phyloP scores from a whole-genome alignment of 768 basidiomycete species.

The Calvatia gigantea region DNA sequence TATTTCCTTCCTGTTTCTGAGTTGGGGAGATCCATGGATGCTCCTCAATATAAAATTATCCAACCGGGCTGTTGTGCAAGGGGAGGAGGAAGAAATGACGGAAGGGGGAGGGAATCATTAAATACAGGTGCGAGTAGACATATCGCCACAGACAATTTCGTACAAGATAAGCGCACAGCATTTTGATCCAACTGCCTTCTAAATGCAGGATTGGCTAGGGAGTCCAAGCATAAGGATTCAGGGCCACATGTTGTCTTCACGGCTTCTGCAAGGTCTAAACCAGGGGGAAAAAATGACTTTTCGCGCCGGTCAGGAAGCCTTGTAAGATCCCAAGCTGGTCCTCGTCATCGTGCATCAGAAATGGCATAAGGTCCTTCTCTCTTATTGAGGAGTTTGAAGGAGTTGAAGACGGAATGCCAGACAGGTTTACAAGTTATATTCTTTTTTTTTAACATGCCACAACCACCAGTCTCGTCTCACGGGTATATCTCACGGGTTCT shows the following conservation, averaged over 20 bases:
- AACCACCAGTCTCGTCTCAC: neutral
- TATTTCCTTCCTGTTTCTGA: too few species aligned
- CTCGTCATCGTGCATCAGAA: too few species aligned
- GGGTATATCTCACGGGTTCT: neutral
- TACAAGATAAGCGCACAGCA: neutral
- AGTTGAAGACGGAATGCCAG: neutral
- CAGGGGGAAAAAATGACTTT: too few species aligned
- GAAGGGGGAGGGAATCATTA: neutral
- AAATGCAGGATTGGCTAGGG: neutral
- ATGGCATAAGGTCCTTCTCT: too few species aligned
- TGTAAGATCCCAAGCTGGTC: too few species aligned
- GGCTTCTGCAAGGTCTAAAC: neutral
- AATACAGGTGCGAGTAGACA: neutral
- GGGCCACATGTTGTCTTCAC: neutral
- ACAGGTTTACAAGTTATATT: neutral
- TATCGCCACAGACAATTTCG: neutral
- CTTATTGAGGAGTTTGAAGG: too few species aligned
- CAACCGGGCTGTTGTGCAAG: too few species aligned
- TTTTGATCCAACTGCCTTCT: neutral
- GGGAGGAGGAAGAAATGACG: neutral
- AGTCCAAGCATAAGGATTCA: neutral
- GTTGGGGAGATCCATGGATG: too few species aligned
- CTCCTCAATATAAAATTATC: too few species aligned
- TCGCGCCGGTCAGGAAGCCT: too few species aligned
- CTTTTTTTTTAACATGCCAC: neutral